phyloP scores from a whole-genome alignment of 2,329 filamentous ascomycete genomes.

The Arthrobotrys conoides region DNA sequence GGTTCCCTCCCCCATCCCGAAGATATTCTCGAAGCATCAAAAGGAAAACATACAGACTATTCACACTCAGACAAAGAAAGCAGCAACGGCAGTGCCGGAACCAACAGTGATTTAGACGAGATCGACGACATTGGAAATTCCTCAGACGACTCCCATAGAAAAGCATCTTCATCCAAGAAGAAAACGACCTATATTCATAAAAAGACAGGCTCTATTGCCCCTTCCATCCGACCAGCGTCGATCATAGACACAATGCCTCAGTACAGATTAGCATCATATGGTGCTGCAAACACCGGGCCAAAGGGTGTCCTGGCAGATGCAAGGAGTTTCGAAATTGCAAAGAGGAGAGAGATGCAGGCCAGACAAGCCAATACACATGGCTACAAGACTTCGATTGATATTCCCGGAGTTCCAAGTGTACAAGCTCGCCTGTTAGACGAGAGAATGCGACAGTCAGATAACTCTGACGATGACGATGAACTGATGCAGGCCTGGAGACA shows the following conservation, averaged over 20 bases:
- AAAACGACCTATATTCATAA: conserved; percentile 59
- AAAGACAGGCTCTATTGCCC: conserved; percentile 57
- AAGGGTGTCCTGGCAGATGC: conserved; percentile 90
- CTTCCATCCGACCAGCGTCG: conserved; percentile 57
- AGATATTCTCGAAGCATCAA: conserved; percentile 61
- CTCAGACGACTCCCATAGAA: conserved; percentile 51
- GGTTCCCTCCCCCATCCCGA: conserved; percentile 63
- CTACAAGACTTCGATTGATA: conserved; percentile 41
- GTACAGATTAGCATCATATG: conserved; percentile 57
- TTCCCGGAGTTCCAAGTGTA: conserved; percentile 25
- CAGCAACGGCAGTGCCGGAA: conserved; percentile 61
- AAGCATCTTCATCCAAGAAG: conserved; percentile 37
- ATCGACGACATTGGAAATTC: conserved; percentile 58
- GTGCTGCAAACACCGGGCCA: conserved; percentile 71
- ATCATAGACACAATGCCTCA: conserved; percentile 60
- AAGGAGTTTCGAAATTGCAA: conserved; percentile 79
- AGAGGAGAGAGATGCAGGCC: conserved; percentile 63
- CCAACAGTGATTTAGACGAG: conserved; percentile 61
- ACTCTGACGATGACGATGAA: conserved; percentile 79
- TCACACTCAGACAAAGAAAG: conserved; percentile 54
- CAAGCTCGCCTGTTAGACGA: conserved; percentile 57
- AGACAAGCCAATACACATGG: conserved; percentile 35
- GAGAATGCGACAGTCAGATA: conserved; percentile 61
- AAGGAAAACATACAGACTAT: conserved; percentile 53
- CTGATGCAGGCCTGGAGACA: conserved; percentile 91